Evolutionary conservation across 108 stramenopile genomes (phyloP).

Genomic region (Cyclostephanos invisitatus): DNA sequence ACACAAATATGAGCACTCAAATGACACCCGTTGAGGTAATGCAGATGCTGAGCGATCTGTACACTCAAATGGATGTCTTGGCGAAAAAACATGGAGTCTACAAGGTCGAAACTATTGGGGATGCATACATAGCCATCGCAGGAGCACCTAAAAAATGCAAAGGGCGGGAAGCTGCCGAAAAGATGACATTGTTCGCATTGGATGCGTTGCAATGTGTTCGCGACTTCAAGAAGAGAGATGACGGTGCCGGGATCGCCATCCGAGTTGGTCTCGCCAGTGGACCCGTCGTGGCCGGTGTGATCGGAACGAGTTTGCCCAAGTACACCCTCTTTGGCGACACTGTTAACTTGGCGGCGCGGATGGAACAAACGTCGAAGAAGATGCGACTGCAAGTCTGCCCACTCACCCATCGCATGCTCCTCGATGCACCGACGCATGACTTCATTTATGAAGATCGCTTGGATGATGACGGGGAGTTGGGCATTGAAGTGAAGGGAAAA

Average conservation of each 20-base stretch:
- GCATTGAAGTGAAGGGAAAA: slow-evolving; percentile 49
- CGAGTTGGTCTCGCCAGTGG: slow-evolving; percentile 57
- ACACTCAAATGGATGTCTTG: slow-evolving; percentile 46
- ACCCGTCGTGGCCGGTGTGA: slow-evolving; percentile 55
- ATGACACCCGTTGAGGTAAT: slow-evolving; percentile 46
- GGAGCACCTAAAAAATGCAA: slow-evolving; percentile 30
- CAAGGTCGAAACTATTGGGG: slow-evolving; percentile 72
- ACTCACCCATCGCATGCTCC: slow-evolving; percentile 37
- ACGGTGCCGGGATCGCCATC: slow-evolving; percentile 36
- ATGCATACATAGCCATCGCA: slow-evolving; percentile 45
- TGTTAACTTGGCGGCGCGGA: slow-evolving; percentile 59
- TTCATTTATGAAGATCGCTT: slow-evolving; percentile 31
- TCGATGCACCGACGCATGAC: slow-evolving; percentile 35
- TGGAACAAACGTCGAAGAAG: slow-evolving; percentile 56
- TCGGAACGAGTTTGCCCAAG: slow-evolving; percentile 51
- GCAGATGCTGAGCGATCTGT: slow-evolving; percentile 60
- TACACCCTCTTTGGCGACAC: slow-evolving; percentile 63
- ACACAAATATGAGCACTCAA: slow-evolving; percentile 36
- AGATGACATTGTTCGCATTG: slow-evolving; percentile 48
- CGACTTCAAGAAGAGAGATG: slow-evolving; percentile 15
- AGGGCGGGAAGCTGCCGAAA: slow-evolving; percentile 44
- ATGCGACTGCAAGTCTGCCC: slow-evolving; percentile 35
- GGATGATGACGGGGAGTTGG: slow-evolving; percentile 32
- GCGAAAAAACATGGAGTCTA: slow-evolving; percentile 34
- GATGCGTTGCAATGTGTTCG: slow-evolving; percentile 34